phyloP scores from a whole-genome alignment of 768 basidiomycete species.

The Leccinum longicurvipes region DNA sequence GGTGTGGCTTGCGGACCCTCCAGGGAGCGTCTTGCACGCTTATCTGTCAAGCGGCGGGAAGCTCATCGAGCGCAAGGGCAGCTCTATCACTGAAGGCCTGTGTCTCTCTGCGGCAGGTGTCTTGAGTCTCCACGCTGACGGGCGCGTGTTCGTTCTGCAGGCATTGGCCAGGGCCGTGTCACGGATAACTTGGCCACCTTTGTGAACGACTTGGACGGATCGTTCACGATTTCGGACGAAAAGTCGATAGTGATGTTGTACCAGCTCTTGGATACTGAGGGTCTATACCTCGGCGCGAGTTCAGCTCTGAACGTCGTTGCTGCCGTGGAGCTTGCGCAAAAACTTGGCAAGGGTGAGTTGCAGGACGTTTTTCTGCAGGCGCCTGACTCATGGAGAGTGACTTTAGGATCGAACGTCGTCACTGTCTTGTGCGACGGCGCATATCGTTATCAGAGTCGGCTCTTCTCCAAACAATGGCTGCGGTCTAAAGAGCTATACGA shows the following conservation, averaged over 20 bases:
- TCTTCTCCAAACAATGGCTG: constrained; percentile 95
- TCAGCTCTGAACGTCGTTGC: constrained; percentile 94
- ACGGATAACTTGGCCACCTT: constrained; percentile 89
- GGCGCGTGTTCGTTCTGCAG: constrained; percentile 36
- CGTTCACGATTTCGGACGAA: constrained; percentile 82
- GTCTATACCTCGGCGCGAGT: constrained; percentile 91
- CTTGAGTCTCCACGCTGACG: neutral
- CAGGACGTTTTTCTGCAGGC: neutral
- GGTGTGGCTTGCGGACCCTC: constrained; percentile 97
- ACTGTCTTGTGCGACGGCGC: constrained; percentile 95
- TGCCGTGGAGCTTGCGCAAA: constrained; percentile 81
- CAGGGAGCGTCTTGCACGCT: constrained; percentile 87
- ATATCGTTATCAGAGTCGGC: constrained; percentile 92
- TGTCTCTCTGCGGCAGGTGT: neutral
- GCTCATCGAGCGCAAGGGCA: constrained; percentile 72
- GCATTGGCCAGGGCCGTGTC: constrained; percentile 95
- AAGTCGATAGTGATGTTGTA: constrained; percentile 94
- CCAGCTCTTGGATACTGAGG: constrained; percentile 86
- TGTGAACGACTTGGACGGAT: constrained; percentile 73
- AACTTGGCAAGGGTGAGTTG: constrained; percentile 71
- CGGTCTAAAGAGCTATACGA: constrained; percentile 70
- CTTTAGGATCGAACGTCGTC: constrained; percentile 72
- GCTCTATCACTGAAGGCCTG: constrained; percentile 88
- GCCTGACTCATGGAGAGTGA: neutral
- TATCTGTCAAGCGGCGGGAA: constrained; percentile 79